Base-by-base conservation (phyloP, 2,329 filamentous ascomycete species). In the Aspergillus piperis region DNA sequence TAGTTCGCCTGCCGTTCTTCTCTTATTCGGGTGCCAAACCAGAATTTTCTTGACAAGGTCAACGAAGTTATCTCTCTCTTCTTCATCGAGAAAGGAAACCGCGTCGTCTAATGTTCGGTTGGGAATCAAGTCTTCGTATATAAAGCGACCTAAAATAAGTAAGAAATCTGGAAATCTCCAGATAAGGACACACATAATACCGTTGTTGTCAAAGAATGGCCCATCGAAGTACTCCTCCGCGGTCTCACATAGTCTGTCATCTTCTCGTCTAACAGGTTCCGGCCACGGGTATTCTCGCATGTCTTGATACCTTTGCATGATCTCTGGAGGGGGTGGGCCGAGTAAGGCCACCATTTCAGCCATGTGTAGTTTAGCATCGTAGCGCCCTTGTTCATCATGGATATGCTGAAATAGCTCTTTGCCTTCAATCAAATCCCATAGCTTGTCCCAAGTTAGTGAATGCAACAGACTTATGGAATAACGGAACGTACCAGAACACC, bases 311-410 rank as follows among this genome's bases (percentile, higher is more conserved):
- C 72, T 70, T 62, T 70, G 59, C 57, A 79, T 58, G 8, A 80
- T 48, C 58, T 75, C 71, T 58, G 63, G 68, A 47, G 75, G 76
- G 5, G 77, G 77, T 38, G 70, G 71, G 13, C 77, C 78, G 2
- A 81, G 64, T 59, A 81, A 68, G 17, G 71, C 73, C 55, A 79
- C 77, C 70, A 81, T 81, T 62, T 80, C 71, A 5, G 78, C 77
- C 8, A 81, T 61, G 59, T 81, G 75, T 53, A 67, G 44, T 69
- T 72, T 75, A 41, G 74, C 67, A 66, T 72, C 67, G 50, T 80
- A 80, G 23, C 64, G 63, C 61, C 72, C 72, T 44, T 75, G 25
- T 61, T 71, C 41, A 63, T 74, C 67, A 67, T 75, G 62, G 17
- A 77, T 73, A 62, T 72, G 66, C 56, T 57, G 70, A 58, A 78